These are phyloP conservation scores for Colletotrichum camelliae DNA, from an alignment of 2,329 filamentous ascomycete genomes.

Conservation along the genomic window DNA sequence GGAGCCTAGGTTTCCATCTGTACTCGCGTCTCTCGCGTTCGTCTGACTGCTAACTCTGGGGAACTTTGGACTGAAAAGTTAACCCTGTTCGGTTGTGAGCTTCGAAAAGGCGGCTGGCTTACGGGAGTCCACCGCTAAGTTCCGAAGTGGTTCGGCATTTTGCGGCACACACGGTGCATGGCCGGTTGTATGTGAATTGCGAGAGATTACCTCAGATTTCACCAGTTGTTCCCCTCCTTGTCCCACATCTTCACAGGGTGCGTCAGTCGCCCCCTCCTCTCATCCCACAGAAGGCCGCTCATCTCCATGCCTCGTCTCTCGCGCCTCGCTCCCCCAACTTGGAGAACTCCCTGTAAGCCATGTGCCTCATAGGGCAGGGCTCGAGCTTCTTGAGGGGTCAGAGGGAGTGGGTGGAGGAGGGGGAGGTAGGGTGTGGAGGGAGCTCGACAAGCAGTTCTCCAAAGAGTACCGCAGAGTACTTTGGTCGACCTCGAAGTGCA, in stretches of 20 bases:
- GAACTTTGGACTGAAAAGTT: not conserved
- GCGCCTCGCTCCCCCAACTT: not conserved
- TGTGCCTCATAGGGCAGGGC: conserved; percentile 11
- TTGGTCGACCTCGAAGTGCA: not conserved
- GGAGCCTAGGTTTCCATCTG: not conserved
- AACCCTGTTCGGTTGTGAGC: not conserved
- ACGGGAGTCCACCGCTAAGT: not conserved
- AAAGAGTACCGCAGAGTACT: not conserved
- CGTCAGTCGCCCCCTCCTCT: not conserved
- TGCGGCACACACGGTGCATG: not conserved
- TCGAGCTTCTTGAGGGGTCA: not conserved
- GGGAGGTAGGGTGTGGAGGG: not conserved
- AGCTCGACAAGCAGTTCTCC: not conserved
- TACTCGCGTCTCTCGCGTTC: not conserved
- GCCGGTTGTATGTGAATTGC: not conserved
- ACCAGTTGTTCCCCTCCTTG: not conserved
- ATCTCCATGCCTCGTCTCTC: not conserved
- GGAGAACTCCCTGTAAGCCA: conserved; percentile 5
- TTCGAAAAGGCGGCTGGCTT: conserved; percentile 4
- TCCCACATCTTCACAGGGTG: not conserved
- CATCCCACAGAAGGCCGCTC: not conserved
- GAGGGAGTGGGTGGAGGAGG: not conserved
- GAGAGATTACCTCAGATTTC: conserved; percentile 4
- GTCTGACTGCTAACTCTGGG: not conserved
- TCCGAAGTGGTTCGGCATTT: not conserved